phyloP scores from a whole-genome alignment of 768 basidiomycete species.

The Thelephora aurantiotincta region DNA sequence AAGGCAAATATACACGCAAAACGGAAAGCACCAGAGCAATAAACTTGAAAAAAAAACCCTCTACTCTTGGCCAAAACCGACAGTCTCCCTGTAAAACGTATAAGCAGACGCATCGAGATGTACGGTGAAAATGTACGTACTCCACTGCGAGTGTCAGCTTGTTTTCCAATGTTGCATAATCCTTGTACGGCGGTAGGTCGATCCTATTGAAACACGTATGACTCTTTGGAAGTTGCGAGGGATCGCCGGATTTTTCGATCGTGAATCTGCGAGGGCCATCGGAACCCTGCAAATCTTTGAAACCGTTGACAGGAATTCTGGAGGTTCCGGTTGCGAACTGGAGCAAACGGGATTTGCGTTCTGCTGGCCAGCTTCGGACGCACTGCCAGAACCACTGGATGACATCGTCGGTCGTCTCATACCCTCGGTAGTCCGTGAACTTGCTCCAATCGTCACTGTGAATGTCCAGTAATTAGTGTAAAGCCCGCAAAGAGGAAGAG shows the following conservation, averaged over 20 bases:
- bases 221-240: slow-evolving; percentile 91
- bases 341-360: slow-evolving; percentile 89
- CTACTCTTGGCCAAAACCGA: slow-evolving; percentile 90
- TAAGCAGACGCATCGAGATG: not conserved
- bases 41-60: not conserved
- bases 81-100: slow-evolving; percentile 53
- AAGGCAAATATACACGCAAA: no score
- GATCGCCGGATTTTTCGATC: slow-evolving; percentile 97
- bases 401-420: slow-evolving; percentile 88
- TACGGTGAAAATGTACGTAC: slow-evolving; percentile 32
- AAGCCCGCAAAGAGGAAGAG: not conserved
- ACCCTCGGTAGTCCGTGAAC: slow-evolving; percentile 97
- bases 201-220: slow-evolving; percentile 95
- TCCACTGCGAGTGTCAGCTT: slow-evolving; percentile 92
- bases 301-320: slow-evolving; percentile 95
- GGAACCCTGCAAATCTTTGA: slow-evolving; percentile 96
- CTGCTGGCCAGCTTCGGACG: slow-evolving; percentile 93
- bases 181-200: slow-evolving; percentile 96
- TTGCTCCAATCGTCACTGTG: slow-evolving; percentile 93
- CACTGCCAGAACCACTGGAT: slow-evolving; percentile 99
- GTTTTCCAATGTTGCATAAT: slow-evolving; percentile 86
- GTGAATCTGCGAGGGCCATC: slow-evolving; percentile 96
- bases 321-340: slow-evolving; percentile 98
- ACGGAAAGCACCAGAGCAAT: no score
- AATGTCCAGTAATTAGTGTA: slow-evolving; percentile 3